Evolutionary conservation across 495 filamentous ascomycete species (phyloP), one percentile per base, ranked within the genome.

Genomic region (Mytilinidion resinicola): DNA sequence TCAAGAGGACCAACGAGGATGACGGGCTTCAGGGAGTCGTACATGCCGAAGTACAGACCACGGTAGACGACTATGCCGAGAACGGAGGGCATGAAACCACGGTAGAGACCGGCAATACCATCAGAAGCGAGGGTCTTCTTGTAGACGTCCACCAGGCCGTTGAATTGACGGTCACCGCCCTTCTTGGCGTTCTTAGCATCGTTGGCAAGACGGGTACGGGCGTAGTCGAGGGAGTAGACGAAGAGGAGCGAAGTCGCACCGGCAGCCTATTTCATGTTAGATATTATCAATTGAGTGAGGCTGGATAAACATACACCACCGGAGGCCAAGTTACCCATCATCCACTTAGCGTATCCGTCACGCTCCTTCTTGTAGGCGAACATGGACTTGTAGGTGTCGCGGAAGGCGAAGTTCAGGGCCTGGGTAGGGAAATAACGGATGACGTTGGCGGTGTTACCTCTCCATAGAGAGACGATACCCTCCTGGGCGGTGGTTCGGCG

Each of bases 41-140:
- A 97, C 88, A 98, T 88, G 74, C 93, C 93, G 87, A 98, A 98
- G 90, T 98, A 98, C 66, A 98, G 90, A 95, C 93, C 93, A 89
- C 93, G 95, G 88, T 98, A 98, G 77, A 98, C 95, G 74, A 97
- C 77, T 76, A 98, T 98, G 83, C 93, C 93, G 77, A 85, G 82
- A 72, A 98, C 93, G 68, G 95, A 98, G 74, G 95, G 95, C 82
- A 89, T 89, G 88, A 98, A 98, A 83, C 93, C 93, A 91, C 93
- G 93, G 88, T 98, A 98, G 72, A 98, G 90, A 91, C 95, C 93
- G 72, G 85, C 85, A 77, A 98, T 82, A 92, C 93, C 93, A 75
- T 98, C 93, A 71, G 88, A 85, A 63, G 95, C 93, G 66, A 97
- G 83, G 73, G 93, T 98, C 92, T 98, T 98, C 85, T 90, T 90